Conservation (phyloP, 768 basidiomycete genomes). For the Inosperma sp. region DNA sequence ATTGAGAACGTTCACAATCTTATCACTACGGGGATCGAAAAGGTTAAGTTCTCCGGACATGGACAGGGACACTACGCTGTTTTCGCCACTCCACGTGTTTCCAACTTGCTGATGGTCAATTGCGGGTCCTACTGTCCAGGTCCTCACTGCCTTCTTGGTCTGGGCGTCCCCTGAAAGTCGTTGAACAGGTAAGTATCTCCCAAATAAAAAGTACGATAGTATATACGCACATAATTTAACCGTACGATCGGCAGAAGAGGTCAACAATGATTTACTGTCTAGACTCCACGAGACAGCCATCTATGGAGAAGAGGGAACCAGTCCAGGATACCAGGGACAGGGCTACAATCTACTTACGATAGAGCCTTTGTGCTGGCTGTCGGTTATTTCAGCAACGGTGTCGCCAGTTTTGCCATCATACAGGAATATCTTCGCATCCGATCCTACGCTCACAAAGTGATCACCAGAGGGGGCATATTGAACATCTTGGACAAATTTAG, state of each 20-base stretch:
- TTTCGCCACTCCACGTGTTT: constrained; percentile 72
- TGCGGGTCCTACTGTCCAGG: constrained; percentile 72
- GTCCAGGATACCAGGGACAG: not conserved
- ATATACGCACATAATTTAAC: constrained; percentile 76
- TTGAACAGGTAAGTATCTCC: not conserved
- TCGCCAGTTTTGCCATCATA: constrained; percentile 92
- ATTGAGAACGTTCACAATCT: constrained; percentile 55
- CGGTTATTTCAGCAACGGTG: constrained; percentile 60
- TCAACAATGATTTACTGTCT: constrained; percentile 68
- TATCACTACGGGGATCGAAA: constrained; percentile 70
- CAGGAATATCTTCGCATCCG: constrained; percentile 81
- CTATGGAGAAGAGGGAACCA: constrained; percentile 29
- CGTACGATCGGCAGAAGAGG: constrained; percentile 81
- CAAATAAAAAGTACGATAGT: too few relatives aligned
- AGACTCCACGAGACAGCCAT: constrained; percentile 78
- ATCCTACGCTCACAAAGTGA: constrained; percentile 82
- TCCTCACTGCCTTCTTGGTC: constrained; percentile 57
- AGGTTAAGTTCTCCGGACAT: constrained; percentile 77
- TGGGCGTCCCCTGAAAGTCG: constrained; percentile 83
- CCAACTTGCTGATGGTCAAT: constrained; percentile 83
- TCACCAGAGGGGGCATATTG: constrained; percentile 78
- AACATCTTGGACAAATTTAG: constrained; percentile 89
- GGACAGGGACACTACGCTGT: constrained; percentile 76
- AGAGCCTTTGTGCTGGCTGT: constrained; percentile 67
- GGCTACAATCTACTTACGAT: constrained; percentile 48